Conservation (phyloP, 1,284 basidiomycete species). For the Ceratobasidium sp. region DNA sequence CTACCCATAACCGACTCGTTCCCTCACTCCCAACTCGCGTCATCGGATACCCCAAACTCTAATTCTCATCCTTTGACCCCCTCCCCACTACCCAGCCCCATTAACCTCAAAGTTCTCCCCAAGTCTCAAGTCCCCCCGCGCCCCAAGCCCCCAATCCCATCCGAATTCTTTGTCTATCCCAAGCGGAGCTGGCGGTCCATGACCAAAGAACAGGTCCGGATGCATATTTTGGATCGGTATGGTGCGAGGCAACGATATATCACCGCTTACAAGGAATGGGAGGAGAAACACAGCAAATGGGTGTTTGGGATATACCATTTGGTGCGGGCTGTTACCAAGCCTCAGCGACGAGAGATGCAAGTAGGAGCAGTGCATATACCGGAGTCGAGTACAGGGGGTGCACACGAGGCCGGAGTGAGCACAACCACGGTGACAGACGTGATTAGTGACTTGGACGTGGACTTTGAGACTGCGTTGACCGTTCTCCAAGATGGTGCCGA, state of each 20-base stretch:
- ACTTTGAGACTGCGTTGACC: constrained; percentile 6
- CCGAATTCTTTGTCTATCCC: constrained; percentile 13
- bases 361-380: not conserved
- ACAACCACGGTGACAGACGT: not conserved
- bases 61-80: not conserved
- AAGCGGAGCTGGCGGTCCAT: constrained; percentile 19
- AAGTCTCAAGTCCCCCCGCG: constrained; percentile 6
- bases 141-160: constrained; percentile 26
- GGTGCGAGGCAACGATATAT: constrained; percentile 7
- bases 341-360: not conserved
- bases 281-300: constrained; percentile 22
- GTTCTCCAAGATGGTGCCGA: constrained; percentile 13
- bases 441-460: not conserved
- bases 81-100: not conserved
- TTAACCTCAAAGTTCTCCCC: not conserved
- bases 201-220: constrained; percentile 8
- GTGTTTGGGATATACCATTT: constrained; percentile 11
- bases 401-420: too few species aligned
- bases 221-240: constrained; percentile 8
- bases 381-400: constrained; percentile 3
- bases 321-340: constrained; percentile 13
- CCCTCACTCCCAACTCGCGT: too few species aligned
- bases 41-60: not conserved
- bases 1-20: too few species aligned
- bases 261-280: constrained; percentile 8